Evolutionary conservation across 495 filamentous ascomycete genomes (phyloP), one percentile per base, ranked within the genome.

Genomic region (Patellaria atrata): DNA sequence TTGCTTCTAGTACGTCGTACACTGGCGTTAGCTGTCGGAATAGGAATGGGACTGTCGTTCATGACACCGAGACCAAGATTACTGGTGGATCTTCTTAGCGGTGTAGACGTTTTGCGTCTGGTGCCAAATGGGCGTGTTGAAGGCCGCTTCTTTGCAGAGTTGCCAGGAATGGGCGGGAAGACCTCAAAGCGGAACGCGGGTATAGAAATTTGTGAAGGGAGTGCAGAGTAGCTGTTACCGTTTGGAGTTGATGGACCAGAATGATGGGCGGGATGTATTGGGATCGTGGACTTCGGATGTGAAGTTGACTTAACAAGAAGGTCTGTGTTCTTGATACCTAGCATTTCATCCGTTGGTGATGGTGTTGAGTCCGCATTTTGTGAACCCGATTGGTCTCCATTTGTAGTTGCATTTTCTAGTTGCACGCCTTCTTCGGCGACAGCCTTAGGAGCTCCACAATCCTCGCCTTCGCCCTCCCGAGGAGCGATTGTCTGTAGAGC

Each of bases 401-500:
- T 44, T 30, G 34, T 35, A 5, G 32, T 34, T 19, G 46, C 46
- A 27, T 33, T 30, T 20, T 47, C 35, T 30, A 54, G 37, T 22
- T 58, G 56, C 1, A 54, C 53, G 36, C 53, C 55, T 30, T 59
- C 55, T 45, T 60, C 55, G n/a, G 55, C 44, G 19, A 18, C 44
- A 4, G 38, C 45, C 17, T 43, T 32, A n/a, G n/a, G n/a, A 2
- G 29, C 24, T 30, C 44, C 51, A n/a, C n/a, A n/a, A 29, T 68
- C 61, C 18, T 74, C 70, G 1, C 75, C 74, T 20, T 71, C 68
- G 12, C 64, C 74, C 29, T 77, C 82, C 35, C 87, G 72, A 7
- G 77, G 83, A 2, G 86, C 89, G 30, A 97, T 79, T 0, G 86
- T 81, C 40, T 81, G 85, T 19, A 96, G 48, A n/a, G 79, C 71